Evolutionary conservation across 371 early-diverging fungal species (phyloP), one percentile per base, ranked within the genome.

Genomic region (Mucor mucedo): DNA sequence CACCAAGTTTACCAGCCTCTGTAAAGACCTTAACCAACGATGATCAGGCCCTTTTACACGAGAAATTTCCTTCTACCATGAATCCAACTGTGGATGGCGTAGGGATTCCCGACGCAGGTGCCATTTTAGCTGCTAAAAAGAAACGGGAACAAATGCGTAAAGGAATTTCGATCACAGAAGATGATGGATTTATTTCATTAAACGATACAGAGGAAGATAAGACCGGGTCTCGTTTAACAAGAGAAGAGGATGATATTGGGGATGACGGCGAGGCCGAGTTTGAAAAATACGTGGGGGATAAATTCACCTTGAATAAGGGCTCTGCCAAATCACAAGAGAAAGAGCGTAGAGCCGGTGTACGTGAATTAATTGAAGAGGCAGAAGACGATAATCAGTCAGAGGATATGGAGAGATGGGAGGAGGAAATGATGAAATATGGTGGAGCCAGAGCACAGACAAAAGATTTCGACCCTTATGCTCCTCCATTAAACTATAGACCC

Each of bases 401-500:
- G 29, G 89, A 88, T 62, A 69, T 88, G 50, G 75, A 80, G 7
- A 79, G 84, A 53, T 90, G 91, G 89, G 90, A 91, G 57, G 70
- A 77, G 42, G 86, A 89, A 44, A 82, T 84, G 71, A 88, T 91
- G 33, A 83, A 84, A 33, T 85, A 80, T 62, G 89, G 89, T 29
- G 86, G 86, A 59, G 73, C 76, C 47, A 58, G 64, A 40, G 16
- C 64, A 16, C 49, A 79, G 30, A 45, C 54, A 33, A 57, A 57
- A 39, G 66, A 71, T 38, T 44, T 50, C 35, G 73, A 69, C 58
- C 62, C 74, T 53, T 66, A 47, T 65, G 32, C 57, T 40, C 45
- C 66, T 13, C 78, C 78, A 9, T 48, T 62, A 0, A 71, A 71
- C 41, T 78, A 81, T 58, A 56, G 49, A 21, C 75, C 78, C 14